Evolutionary conservation across 176 grass and related monocot genomes (phyloP).

Genomic region (Avena insularis): DNA sequence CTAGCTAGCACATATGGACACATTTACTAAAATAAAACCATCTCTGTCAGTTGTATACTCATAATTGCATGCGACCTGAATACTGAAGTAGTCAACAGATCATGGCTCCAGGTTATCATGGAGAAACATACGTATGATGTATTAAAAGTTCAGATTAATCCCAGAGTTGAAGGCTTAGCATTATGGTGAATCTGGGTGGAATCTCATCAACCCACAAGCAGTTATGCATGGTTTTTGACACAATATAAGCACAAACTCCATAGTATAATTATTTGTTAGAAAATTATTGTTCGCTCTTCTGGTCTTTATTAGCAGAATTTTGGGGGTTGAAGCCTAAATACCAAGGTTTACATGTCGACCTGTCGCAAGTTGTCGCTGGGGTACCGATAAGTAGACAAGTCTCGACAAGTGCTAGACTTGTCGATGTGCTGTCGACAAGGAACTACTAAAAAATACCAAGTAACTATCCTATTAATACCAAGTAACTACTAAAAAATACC

Average conservation of each 20-base stretch:
- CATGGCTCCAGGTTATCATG: conserved; percentile 24
- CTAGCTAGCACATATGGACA: neutral
- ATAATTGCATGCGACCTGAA: neutral
- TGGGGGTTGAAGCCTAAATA: neutral
- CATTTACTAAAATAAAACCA: conserved; percentile 22
- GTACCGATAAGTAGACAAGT: too few relatives aligned
- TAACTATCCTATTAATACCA: too few relatives aligned
- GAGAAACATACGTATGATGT: neutral
- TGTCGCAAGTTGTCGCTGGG: too few relatives aligned
- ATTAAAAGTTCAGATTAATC: neutral
- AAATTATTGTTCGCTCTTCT: neutral
- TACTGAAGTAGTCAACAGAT: neutral
- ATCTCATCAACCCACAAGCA: neutral
- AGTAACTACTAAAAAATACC: too few relatives aligned
- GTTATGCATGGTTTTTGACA: neutral
- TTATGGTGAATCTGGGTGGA: neutral
- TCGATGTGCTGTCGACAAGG: too few relatives aligned
- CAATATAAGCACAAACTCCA: conserved; percentile 29
- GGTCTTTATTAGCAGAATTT: neutral
- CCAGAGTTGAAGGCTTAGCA: neutral
- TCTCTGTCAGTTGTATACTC: neutral
- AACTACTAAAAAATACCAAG: too few relatives aligned
- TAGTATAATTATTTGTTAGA: neutral
- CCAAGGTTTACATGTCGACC: too few relatives aligned
- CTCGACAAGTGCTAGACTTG: too few relatives aligned